Evolutionary conservation across 2,329 filamentous ascomycete species (phyloP), one percentile per base, ranked within the genome.

Genomic region (Epichloe brachyelytri): DNA sequence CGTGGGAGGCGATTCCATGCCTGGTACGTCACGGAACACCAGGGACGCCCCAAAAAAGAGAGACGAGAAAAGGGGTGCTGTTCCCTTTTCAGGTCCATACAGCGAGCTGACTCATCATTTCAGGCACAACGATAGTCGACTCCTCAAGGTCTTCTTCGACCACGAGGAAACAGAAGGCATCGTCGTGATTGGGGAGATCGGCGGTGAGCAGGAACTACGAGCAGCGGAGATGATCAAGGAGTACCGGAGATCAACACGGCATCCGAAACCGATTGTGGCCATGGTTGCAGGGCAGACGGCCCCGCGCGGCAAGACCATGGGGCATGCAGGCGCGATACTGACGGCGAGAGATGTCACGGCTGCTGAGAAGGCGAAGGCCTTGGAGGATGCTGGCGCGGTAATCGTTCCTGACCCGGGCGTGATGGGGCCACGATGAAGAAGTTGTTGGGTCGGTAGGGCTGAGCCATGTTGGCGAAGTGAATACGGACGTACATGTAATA

Each of bases 1-100:
- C 15, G 83, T 90, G 71, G 86, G 86, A 3, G 86, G 86, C 2
- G 86, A 90, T 60, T 75, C 85, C 37, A 69, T 88, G 51, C 82
- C 85, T 2, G 84, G 84, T 67, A 54, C 20, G 53, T 30, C 0
- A 41, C 17, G 11, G n/a, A 19, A 7, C 37, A 7, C 17, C 11
- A 17, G 26, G 8, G 26, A 30, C 8, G 26, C 26, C 26, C 26
- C 26, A 30, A 10, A 10, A 30, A 1, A 30, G 8, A 7, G 22
- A 26, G 22, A 7, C 0, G 22, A 30, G 26, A 30, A 4, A 30
- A 11, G 26, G 26, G 26, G 8, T 30, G 8, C 8, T 10, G 8
- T 30, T 26, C 26, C 26, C 7, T 30, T 30, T 30, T 2, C 22
- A 7, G 26, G 26, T 3, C 26, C 26, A 10, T 10, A 30, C 8